Conservation (phyloP, 805 yeast species). For the Candida yuanshanica region DNA sequence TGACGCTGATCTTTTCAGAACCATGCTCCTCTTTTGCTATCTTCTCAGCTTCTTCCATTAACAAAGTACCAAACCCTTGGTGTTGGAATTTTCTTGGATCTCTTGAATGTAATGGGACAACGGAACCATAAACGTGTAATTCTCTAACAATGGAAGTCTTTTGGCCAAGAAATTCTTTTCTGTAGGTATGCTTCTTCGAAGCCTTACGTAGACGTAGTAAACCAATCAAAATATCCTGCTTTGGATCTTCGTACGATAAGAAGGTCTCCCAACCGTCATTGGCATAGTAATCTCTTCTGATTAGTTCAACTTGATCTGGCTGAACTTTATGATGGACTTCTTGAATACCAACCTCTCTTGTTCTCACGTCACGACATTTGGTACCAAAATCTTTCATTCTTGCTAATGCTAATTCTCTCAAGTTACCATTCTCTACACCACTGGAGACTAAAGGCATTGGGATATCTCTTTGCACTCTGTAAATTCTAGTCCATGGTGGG, state of each 20-base stretch:
- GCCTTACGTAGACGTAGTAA: conserved; percentile 83
- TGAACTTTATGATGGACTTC: conserved; percentile 96
- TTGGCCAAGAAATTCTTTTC: conserved; percentile 80
- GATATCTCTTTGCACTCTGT: conserved; percentile 96
- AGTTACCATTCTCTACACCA: conserved; percentile 96
- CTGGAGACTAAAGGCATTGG: conserved; percentile 98
- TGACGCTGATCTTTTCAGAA: conserved; percentile 83
- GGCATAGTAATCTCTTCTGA: conserved; percentile 93
- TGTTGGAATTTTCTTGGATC: conserved; percentile 98
- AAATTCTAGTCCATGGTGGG: conserved; percentile 99
- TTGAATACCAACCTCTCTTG: conserved; percentile 97
- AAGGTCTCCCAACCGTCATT: conserved; percentile 99
- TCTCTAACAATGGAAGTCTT: conserved; percentile 95
- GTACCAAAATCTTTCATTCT: conserved; percentile 99
- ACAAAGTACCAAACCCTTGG: conserved; percentile 95
- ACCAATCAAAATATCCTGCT: conserved; percentile 92
- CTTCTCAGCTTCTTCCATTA: conserved; percentile 98
- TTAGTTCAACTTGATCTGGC: conserved; percentile 94
- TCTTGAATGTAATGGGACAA: conserved; percentile 91
- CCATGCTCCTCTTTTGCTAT: conserved; percentile 96
- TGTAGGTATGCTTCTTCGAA: conserved; percentile 78
- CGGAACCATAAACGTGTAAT: conserved; percentile 94
- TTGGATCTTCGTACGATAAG: conserved; percentile 92
- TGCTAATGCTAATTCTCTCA: conserved; percentile 91
- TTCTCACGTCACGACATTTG: conserved; percentile 90